Evolutionary conservation across 768 basidiomycete genomes (phyloP).

Genomic region (Russula griseocarnosa): DNA sequence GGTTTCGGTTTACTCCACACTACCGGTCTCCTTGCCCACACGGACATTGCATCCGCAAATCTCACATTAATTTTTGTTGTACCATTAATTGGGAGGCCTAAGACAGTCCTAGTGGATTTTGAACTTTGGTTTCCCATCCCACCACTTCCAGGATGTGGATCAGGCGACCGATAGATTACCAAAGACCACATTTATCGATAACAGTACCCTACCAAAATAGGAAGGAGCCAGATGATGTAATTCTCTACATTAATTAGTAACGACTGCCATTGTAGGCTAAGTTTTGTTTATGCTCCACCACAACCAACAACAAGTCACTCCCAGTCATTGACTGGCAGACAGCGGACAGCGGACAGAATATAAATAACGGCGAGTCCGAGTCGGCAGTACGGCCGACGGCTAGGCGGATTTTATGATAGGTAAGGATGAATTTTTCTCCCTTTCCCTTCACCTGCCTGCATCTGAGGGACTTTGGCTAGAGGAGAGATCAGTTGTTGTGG

Average conservation of each 20-base stretch:
- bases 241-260: background rate
- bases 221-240: background rate
- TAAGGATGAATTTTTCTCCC: background rate
- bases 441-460: background rate
- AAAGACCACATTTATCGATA: slow-evolving; percentile 15
- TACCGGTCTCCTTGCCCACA: background rate
- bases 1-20: background rate
- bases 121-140: background rate
- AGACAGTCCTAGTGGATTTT: background rate
- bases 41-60: slow-evolving; percentile 4
- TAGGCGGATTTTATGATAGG: background rate
- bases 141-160: background rate
- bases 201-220: background rate
- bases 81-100: slow-evolving; percentile 6
- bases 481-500: slow-evolving; percentile 12
- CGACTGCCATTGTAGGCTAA: background rate
- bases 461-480: slow-evolving; percentile 27
- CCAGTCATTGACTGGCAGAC: no score
- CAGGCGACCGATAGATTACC: slow-evolving; percentile 9
- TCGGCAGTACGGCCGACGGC: background rate
- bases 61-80: slow-evolving; percentile 12
- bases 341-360: background rate
- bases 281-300: background rate
- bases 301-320: background rate
- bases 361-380: slow-evolving; percentile 11